A percentile compares a stretch with the other conserved stretches of the same genome.
Conservation (phyloP, 2,329 filamentous ascomycete genomes). For the Microdochium trichocladiopsis region DNA sequence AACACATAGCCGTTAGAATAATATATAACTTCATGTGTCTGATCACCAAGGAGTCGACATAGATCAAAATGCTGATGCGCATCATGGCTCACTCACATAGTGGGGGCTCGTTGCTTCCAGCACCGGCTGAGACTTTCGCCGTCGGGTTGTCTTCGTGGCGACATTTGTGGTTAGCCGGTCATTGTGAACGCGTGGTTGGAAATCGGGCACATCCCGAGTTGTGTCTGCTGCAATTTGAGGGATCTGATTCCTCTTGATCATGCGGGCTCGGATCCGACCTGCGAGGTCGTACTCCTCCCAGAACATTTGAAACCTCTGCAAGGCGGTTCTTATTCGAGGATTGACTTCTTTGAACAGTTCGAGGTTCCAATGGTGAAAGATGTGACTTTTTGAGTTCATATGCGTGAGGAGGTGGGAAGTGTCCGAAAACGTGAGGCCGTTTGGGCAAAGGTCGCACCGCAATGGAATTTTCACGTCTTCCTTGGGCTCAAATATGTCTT, state of each 20-base stretch:
- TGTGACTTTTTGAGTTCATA: slow-evolving; percentile 85
- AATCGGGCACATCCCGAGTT: not conserved
- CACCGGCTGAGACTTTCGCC: too few species aligned
- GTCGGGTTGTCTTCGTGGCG: too few species aligned
- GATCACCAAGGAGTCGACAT: too few species aligned
- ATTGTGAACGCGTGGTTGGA: not conserved
- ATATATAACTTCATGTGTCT: too few species aligned
- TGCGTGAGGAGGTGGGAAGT: slow-evolving; percentile 89
- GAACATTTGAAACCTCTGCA: not conserved
- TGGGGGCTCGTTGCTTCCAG: too few species aligned
- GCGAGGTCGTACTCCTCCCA: not conserved
- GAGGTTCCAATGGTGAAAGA: slow-evolving; percentile 76
- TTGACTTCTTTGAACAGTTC: slow-evolving; percentile 67
- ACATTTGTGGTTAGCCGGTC: too few species aligned
- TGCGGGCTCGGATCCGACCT: not conserved
- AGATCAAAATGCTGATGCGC: too few species aligned
- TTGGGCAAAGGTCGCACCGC: slow-evolving; percentile 76
- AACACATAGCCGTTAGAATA: not conserved
- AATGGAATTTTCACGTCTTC: slow-evolving; percentile 48
- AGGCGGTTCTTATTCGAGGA: not conserved
- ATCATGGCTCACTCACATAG: too few species aligned
- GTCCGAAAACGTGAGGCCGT: slow-evolving; percentile 76
- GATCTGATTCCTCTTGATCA: not conserved
- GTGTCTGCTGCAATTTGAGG: not conserved
- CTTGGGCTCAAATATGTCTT: not conserved